Base-by-base conservation (phyloP, 106 monocot genomes). In the Acanthochlamys bracteata region DNA sequence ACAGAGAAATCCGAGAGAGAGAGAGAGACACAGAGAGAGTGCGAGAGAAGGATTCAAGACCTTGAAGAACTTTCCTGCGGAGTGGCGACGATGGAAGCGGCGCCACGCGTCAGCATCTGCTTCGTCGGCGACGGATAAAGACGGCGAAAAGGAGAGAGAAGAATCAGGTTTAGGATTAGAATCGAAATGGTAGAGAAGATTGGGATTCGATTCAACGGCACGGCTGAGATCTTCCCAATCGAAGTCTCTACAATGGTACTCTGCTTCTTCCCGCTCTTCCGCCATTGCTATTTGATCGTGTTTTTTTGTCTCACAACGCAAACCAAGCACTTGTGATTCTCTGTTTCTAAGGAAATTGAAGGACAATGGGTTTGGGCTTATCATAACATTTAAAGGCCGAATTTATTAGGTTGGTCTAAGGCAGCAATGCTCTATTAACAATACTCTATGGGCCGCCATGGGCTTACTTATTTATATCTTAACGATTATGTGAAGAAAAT, bases 11-110 rank as follows among this genome's bases (percentile, higher is more conserved):
- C 12, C 9, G 20, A 20, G 41, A 55, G 13, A 20, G 55, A 45
- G 15, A 47, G 16, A 12, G 20, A 12, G 67, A 24, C 10, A 10
- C 4, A 15, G 27, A 20, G 27, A 0, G 4, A n/a, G 26, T 14
- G 22, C 42, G 24, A 15, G 53, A 63, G 39, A 33, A 39, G n/a
- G 22, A 3, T 19, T 49, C 16, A 27, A 20, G 45, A 89, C 96
- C 90, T 96, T 96, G 68, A 91, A 96, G 74, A 91, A 91, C 60
- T 58, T 84, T 13, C 90, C 95, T 23, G 77, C 74, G 71, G 84
- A 80, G 58, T 96, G 95, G 67, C 87, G 83, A 64, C 64, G 68
- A 75, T 96, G 88, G 81, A 96, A 96, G 75, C 65, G 73, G 56
- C 76, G 67, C 90, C 96, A 96, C 26, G 84, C 80, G 52, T 84